phyloP scores from a whole-genome alignment of 2,329 filamentous ascomycete species.

The Verticillium nubilum region DNA sequence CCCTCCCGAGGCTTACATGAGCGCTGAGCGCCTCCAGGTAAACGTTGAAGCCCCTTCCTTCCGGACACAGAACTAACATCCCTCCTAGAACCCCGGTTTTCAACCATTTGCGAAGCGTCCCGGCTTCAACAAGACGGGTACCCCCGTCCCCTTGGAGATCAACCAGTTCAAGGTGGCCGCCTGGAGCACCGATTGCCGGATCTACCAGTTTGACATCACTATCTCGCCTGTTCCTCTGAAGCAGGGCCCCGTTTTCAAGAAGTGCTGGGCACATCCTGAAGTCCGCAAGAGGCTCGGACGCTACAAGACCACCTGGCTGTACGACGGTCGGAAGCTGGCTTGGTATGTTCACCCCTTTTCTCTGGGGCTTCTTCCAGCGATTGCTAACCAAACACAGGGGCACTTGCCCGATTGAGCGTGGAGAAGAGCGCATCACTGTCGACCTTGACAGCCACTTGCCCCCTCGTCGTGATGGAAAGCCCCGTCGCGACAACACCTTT shows the following conservation, averaged over 20 bases:
- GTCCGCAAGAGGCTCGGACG: conserved; percentile 51
- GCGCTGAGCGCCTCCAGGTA: conserved; percentile 18
- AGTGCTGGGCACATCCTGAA: conserved; percentile 65
- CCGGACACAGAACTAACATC: conserved; percentile 9
- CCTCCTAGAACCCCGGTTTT: conserved; percentile 15
- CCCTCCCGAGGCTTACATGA: conserved; percentile 49
- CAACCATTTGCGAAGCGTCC: conserved; percentile 40
- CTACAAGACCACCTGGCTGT: conserved; percentile 56
- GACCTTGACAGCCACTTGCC: conserved; percentile 67
- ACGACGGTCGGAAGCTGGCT: conserved; percentile 78
- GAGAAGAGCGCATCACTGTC: conserved; percentile 53
- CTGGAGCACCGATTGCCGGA: conserved; percentile 50
- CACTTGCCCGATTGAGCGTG: conserved; percentile 31
- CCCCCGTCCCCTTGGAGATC: conserved; percentile 48
- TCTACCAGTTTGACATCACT: conserved; percentile 80
- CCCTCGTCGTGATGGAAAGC: conserved; percentile 20
- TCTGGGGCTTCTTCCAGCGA: not conserved
- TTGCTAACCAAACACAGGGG: conserved; percentile 22
- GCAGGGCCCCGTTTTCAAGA: conserved; percentile 59
- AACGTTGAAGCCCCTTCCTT: conserved; percentile 10
- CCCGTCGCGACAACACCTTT: conserved; percentile 40
- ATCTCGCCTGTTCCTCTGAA: conserved; percentile 61
- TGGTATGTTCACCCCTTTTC: conserved; percentile 54
- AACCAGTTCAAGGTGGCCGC: conserved; percentile 70
- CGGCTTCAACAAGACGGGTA: conserved; percentile 53